Evolutionary conservation across 169 alveolate genomes (phyloP).

Genomic region (Eimeria zaria): DNA sequence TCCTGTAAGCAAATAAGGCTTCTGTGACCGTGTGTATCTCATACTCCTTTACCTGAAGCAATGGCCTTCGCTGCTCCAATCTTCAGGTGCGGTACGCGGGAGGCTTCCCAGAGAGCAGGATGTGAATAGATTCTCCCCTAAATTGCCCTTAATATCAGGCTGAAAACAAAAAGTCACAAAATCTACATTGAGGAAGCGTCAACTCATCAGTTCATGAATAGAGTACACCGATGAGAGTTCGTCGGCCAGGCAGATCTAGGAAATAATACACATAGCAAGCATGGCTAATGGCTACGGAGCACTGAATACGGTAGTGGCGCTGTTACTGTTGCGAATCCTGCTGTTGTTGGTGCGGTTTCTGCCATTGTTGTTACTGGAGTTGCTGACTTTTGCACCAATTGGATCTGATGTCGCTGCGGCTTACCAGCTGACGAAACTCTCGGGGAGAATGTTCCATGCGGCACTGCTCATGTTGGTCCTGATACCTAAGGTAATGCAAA

Average conservation of each 20-base stretch:
- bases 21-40: neutral
- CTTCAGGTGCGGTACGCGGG: neutral
- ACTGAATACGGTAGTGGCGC: neutral
- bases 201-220: neutral
- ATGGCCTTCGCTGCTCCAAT: constrained; percentile 10
- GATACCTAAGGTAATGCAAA: neutral
- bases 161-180: neutral
- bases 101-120: neutral
- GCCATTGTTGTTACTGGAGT: neutral
- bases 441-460: constrained; percentile 60
- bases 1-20: neutral
- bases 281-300: neutral
- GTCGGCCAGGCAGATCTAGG: neutral
- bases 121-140: constrained; percentile 30
- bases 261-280: neutral
- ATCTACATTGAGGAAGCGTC: neutral
- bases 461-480: constrained; percentile 7
- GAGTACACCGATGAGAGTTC: neutral
- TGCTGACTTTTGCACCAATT: neutral
- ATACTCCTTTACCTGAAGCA: constrained; percentile 36
- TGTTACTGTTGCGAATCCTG: neutral
- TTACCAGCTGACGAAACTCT: neutral
- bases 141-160: neutral
- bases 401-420: neutral
- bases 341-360: neutral